Conservation (phyloP, 208 protist genomes). For the Angomonas ambiguus region DNA sequence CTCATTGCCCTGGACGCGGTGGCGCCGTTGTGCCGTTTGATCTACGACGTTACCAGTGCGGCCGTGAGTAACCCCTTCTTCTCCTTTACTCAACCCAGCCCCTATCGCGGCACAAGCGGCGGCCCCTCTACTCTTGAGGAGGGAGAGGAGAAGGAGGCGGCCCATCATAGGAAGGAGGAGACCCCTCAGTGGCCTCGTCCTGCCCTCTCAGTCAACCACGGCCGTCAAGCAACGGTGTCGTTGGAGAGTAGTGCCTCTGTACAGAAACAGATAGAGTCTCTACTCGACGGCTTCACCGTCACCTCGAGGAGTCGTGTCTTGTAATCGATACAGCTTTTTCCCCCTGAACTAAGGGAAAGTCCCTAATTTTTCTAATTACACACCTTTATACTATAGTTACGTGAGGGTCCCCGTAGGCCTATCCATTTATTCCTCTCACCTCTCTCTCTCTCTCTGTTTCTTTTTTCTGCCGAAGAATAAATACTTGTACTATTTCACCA, state of each 20-base stretch:
- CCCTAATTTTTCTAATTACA: not conserved
- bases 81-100: no score
- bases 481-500: not conserved
- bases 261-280: not conserved
- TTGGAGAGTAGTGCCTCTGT: not conserved
- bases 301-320: not conserved
- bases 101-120: no score
- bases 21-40: constrained; percentile 69
- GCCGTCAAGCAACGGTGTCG: not conserved
- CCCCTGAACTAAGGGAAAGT: no score
- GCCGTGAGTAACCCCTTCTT: constrained; percentile 80
- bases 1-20: constrained; percentile 67
- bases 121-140: not conserved
- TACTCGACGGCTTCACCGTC: not conserved
- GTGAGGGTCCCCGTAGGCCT: no score
- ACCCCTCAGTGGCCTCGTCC: not conserved
- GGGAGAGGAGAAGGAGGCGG: constrained; percentile 4
- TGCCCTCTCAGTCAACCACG: not conserved
- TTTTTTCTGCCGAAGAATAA: no score
- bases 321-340: not conserved
- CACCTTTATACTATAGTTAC: no score
- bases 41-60: constrained; percentile 68
- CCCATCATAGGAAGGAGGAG: not conserved
- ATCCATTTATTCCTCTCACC: not conserved
- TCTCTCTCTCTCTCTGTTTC: constrained; percentile 1